Evolutionary conservation across 495 filamentous ascomycete genomes (phyloP), one percentile per base, ranked within the genome.

Genomic region (Aspergillus baeticus): DNA sequence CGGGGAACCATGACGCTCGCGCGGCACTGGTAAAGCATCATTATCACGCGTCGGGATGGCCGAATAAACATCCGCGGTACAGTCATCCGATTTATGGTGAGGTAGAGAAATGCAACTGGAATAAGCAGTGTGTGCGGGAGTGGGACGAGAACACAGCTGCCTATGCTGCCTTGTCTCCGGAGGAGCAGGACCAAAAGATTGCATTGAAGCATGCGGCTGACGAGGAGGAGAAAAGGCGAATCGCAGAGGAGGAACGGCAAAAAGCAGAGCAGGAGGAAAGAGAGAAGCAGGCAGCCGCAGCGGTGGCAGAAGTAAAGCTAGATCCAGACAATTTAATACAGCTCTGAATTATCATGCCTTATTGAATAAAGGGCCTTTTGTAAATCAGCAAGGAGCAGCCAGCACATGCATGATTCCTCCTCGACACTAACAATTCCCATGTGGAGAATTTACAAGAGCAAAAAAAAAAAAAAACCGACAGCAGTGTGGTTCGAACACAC

Each of bases 21-120:
- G 68, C 67, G 3, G 83, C 82, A 10, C 68, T 85, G n/a, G 81
- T 86, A 49, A 80, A 77, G 58, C 83, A 87, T 62, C 82, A 84
- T 67, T 87, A 83, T 61, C 84, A 86, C 62, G 83, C 84, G 21
- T 85, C 83, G 20, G 75, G 76, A 51, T 87, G 84, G 84, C 83
- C 80, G 37, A 77, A 51, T 3, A 61, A 63, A 38, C 83, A 87
- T 57, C 82, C 81, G 5, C 78, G 84, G 49, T 84, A 74, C 64
- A 79, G 66, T 42, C 84, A 87, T 57, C 83, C 82, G 0, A 76
- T 80, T 22, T 85, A 82, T 60, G 83, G 81, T 47, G 80, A 84
- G 69, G 83, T 87, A 0, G 84, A 87, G 63, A 68, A 72, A 61
- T 87, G 84, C 65, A 85, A 86, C 66, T 87, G 83, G 84, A 75